Evolutionary conservation across 2,329 filamentous ascomycete genomes (phyloP).

Genomic region (Colletotrichum horii): DNA sequence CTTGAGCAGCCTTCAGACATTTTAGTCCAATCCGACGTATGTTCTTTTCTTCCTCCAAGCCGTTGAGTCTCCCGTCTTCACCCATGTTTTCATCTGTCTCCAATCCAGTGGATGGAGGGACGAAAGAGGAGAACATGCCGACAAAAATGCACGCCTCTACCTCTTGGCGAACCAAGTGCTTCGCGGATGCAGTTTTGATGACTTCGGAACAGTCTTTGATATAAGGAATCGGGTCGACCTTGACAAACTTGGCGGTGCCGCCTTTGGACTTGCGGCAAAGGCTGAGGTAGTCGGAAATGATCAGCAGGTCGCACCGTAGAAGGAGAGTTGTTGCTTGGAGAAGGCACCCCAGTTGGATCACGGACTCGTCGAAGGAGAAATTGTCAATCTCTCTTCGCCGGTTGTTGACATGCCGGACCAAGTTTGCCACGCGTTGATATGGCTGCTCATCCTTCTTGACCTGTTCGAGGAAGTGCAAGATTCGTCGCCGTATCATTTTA

Average conservation of each 20-base stretch:
- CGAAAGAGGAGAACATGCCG: conserved; percentile 46
- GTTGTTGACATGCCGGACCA: conserved; percentile 45
- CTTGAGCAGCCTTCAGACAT: conserved; percentile 25
- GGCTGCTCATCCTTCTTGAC: conserved; percentile 53
- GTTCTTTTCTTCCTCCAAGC: too few species aligned
- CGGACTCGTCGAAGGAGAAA: conserved; percentile 40
- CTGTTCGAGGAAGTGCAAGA: conserved; percentile 26
- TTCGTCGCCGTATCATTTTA: conserved; percentile 4
- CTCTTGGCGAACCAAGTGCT: conserved; percentile 44
- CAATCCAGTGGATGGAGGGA: too few species aligned
- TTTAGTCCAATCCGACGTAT: not conserved
- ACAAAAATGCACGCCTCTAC: conserved; percentile 56
- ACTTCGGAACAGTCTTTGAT: conserved; percentile 44
- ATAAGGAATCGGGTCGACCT: conserved; percentile 33
- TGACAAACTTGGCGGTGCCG: conserved; percentile 10
- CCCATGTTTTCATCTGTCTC: too few species aligned
- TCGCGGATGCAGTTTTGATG: conserved; percentile 38
- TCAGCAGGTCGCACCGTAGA: conserved; percentile 52
- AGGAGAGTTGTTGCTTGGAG: conserved; percentile 49
- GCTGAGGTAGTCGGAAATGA: conserved; percentile 46
- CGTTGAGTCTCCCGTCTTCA: too few species aligned
- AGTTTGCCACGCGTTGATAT: conserved; percentile 49
- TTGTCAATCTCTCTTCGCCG: conserved; percentile 22
- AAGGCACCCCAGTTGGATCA: conserved; percentile 38
- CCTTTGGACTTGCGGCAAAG: conserved; percentile 4